Evolutionary conservation across 768 basidiomycete genomes (phyloP).

Genomic region (Lentinula sp.): DNA sequence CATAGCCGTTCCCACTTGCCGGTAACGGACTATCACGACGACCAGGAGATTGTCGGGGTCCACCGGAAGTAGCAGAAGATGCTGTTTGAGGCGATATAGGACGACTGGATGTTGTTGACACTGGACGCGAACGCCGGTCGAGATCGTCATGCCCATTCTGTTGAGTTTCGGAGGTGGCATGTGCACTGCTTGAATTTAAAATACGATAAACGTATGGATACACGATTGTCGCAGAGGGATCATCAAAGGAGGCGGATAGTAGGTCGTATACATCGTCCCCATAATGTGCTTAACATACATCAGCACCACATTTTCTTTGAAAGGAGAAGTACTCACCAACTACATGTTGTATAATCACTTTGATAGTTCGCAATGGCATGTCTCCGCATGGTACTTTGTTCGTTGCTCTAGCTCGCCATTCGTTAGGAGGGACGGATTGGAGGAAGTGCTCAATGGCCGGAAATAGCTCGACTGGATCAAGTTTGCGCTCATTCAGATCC

Average conservation of each 20-base stretch:
- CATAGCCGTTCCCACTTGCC: conserved; percentile 46
- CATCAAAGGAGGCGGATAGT: conserved; percentile 86
- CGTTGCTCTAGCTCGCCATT: conserved; percentile 89
- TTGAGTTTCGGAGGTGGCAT: conserved; percentile 30
- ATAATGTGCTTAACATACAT: conserved; percentile 53
- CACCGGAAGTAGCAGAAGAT: conserved; percentile 41
- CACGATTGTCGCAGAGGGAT: conserved; percentile 95
- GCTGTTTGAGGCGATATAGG: conserved; percentile 67
- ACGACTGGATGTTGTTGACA: conserved; percentile 59
- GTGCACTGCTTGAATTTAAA: conserved; percentile 60
- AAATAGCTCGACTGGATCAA: conserved; percentile 87
- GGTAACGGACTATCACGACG: conserved; percentile 63
- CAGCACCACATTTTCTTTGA: conserved; percentile 1
- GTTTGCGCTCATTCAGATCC: conserved; percentile 70
- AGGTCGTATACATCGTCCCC: conserved; percentile 89
- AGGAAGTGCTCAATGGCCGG: conserved; percentile 92
- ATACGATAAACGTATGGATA: conserved; percentile 95
- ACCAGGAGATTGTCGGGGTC: conserved; percentile 49
- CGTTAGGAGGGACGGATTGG: conserved; percentile 89
- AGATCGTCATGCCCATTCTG: conserved; percentile 25
- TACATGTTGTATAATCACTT: conserved; percentile 96
- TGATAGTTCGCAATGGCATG: conserved; percentile 96
- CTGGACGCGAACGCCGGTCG: conserved; percentile 37
- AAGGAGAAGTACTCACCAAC: conserved; percentile 61
- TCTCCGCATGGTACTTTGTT: conserved; percentile 94